Percentiles rank a stretch among this genome's conserved stretches.
Evolutionary conservation across 176 grass and related monocot species (phyloP).

Genomic region (Luzula sylvatica): DNA sequence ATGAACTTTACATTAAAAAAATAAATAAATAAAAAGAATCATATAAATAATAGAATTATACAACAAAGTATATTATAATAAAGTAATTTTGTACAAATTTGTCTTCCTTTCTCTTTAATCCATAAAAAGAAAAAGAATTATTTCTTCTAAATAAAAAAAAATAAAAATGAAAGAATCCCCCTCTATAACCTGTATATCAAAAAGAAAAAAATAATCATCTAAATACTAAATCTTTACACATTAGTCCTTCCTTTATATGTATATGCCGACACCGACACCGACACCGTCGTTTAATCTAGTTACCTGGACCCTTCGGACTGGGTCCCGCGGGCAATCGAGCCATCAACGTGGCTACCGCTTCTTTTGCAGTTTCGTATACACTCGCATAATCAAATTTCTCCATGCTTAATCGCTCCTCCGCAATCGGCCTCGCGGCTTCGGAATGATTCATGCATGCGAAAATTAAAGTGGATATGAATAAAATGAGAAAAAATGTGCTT

Average conservation of each 20-base stretch:
- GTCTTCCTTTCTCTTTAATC: neutral
- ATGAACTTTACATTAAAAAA: too few species aligned
- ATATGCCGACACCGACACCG: neutral
- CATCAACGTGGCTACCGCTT: conserved; percentile 41
- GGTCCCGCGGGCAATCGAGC: conserved; percentile 54
- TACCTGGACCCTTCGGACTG: conserved; percentile 46
- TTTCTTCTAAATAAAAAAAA: conserved; percentile 9
- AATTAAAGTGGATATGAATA: neutral
- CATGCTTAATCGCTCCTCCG: conserved; percentile 9
- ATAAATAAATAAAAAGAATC: too few species aligned
- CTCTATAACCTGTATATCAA: too few species aligned
- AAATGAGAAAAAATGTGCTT: neutral
- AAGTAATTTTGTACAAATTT: too few species aligned
- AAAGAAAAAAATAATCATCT: neutral
- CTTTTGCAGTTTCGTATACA: conserved; percentile 16
- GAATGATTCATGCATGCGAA: neutral
- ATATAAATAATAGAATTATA: too few species aligned
- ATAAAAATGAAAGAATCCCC: conserved; percentile 7
- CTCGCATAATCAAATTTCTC: neutral
- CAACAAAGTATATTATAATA: too few species aligned
- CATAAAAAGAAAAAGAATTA: neutral
- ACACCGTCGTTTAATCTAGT: too few species aligned
- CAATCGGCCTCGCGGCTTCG: conserved; percentile 11
- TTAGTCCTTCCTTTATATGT: neutral
- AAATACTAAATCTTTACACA: neutral